Conservation (phyloP, 305 asterid species). For the Fraxinus ornus region DNA sequence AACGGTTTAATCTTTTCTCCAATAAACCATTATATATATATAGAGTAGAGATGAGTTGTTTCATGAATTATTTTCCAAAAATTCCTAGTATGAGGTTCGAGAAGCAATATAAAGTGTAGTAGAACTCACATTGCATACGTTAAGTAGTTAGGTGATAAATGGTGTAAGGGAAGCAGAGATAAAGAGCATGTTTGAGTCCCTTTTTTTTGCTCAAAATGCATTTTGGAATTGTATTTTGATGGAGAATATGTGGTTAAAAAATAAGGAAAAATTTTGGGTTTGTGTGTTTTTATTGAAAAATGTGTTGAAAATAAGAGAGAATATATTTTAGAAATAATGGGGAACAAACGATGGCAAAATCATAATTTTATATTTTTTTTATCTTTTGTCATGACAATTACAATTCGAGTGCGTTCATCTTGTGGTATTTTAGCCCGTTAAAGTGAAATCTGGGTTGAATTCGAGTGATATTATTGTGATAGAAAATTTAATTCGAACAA, state of each 20-base stretch:
- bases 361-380: conserved; percentile 7
- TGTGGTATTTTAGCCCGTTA: conserved; percentile 8
- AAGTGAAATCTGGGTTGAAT: conserved; percentile 7
- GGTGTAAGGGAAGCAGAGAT: background rate
- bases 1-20: background rate
- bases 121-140: conserved; percentile 3
- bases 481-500: background rate
- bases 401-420: background rate
- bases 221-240: too few species aligned
- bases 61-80: background rate
- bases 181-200: too few species aligned
- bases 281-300: too few species aligned
- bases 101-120: conserved; percentile 16
- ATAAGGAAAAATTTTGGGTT: too few species aligned
- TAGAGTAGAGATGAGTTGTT: conserved; percentile 10
- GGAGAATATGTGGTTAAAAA: too few species aligned
- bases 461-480: background rate
- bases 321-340: too few species aligned
- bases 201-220: too few species aligned
- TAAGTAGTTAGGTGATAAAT: conserved; percentile 9
- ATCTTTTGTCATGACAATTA: conserved; percentile 11
- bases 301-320: too few species aligned
- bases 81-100: background rate
- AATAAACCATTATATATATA: background rate
- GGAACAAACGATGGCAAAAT: background rate